These are phyloP conservation scores for Blastobotrys indianensis DNA, from an alignment of 1,139 yeast species.

Conservation along the genomic window DNA sequence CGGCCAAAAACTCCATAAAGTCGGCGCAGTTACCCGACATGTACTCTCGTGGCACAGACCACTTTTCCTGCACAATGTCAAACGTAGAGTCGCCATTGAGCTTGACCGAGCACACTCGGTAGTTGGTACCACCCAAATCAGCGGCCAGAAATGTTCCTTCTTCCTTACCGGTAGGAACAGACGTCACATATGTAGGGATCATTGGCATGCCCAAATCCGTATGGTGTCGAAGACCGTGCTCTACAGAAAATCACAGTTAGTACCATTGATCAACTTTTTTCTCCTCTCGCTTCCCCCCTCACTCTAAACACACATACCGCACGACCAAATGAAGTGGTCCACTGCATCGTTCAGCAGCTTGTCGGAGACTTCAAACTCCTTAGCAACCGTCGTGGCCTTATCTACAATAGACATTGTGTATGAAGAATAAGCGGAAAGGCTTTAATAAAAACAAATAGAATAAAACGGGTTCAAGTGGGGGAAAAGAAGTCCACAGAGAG, in stretches of 20 bases:
- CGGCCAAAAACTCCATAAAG: conserved; percentile 69
- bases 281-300: no score
- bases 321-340: conserved; percentile 46
- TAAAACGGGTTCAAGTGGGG: no score
- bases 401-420: conserved; percentile 12
- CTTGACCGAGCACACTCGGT: conserved; percentile 79
- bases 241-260: background rate
- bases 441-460: no score
- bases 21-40: conserved; percentile 55
- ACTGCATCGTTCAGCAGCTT: conserved; percentile 53
- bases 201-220: conserved; percentile 61
- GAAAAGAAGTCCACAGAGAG: no score
- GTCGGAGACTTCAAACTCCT: conserved; percentile 50
- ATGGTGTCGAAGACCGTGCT: conserved; percentile 15
- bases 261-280: no score
- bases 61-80: conserved; percentile 63
- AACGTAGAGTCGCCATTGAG: conserved; percentile 79
- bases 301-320: conserved; percentile 6
- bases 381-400: conserved; percentile 45
- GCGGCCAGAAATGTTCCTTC: conserved; percentile 72
- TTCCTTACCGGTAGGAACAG: conserved; percentile 75
- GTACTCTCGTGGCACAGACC: conserved; percentile 64
- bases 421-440: no score
- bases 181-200: conserved; percentile 83
- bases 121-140: conserved; percentile 83